phyloP scores from a whole-genome alignment of 1,284 basidiomycete genomes.

The Cystobasidiaceae sp. region DNA sequence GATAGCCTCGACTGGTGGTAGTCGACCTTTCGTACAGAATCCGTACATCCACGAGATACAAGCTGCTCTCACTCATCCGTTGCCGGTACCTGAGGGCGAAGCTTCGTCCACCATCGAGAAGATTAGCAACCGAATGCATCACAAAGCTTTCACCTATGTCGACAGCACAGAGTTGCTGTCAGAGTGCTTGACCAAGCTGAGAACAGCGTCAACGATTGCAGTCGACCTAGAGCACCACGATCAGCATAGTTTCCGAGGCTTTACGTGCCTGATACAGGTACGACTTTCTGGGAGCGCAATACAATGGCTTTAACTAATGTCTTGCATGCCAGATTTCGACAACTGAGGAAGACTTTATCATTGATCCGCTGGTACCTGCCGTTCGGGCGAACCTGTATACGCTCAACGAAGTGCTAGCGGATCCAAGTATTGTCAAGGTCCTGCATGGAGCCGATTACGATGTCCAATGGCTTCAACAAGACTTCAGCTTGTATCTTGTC shows the following conservation, averaged over 20 bases:
- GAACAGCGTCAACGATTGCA: conserved; percentile 68
- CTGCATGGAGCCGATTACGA: conserved; percentile 96
- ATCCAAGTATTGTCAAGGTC: conserved; percentile 80
- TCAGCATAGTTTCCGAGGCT: conserved; percentile 75
- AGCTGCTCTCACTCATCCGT: conserved; percentile 30
- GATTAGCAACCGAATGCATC: conserved; percentile 50
- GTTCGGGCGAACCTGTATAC: conserved; percentile 70
- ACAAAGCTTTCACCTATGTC: conserved; percentile 70
- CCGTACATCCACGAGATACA: conserved; percentile 32
- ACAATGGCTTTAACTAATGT: background rate
- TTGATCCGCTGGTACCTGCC: conserved; percentile 65
- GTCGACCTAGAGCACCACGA: conserved; percentile 92
- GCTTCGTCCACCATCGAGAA: conserved; percentile 46
- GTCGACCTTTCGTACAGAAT: conserved; percentile 2
- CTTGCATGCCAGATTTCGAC: conserved; percentile 58
- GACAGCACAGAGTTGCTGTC: conserved; percentile 58
- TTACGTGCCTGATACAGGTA: conserved; percentile 84
- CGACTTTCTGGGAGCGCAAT: background rate
- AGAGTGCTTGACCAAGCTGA: conserved; percentile 62
- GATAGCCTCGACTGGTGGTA: conserved; percentile 39
- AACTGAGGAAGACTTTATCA: conserved; percentile 74
- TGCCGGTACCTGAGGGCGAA: conserved; percentile 38
- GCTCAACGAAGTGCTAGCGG: conserved; percentile 63
- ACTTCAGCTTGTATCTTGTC: conserved; percentile 89
- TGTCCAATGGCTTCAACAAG: conserved; percentile 91